Evolutionary conservation across 2,329 filamentous ascomycete genomes (phyloP), one percentile per base, ranked within the genome.

Genomic region (Ophiostoma ips): DNA sequence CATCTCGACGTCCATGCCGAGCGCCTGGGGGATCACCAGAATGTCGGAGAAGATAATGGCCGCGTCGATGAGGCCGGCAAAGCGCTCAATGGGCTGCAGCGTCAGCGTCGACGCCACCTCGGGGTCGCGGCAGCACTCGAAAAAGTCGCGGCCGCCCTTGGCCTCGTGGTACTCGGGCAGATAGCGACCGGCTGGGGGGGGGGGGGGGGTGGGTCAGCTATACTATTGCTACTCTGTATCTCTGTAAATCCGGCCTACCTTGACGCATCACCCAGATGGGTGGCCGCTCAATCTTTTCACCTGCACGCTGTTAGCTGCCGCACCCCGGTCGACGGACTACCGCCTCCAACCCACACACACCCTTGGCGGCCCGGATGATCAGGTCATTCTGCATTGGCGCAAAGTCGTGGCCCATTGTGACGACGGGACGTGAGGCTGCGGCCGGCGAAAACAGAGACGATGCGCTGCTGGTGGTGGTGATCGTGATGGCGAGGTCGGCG

Each of bases 181-280:
- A 66, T 98, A 98, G 60, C 92, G 84, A 53, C 92, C 92, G 62
- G 92, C 92, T 95, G 48, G 5, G 28, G 31, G 6, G 2, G 12
- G 13, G 48, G 2, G 31, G 31, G 6, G 2, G 16, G 21, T 43
- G 10, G 28, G 13, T n/a, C 3, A 10, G 15, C 7, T 24, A 9
- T 8, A 21, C 10, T 40, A 5, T 28, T 19, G 15, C 12, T 40
- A 9, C 5, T 21, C 2, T 28, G 21, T 6, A 7, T n/a, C n/a
- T 37, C 12, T 19, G 3, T 8, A 38, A 12, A 41, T 5, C 6
- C 13, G n/a, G 21, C 40, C 24, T 72, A 90, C 88, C 88, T 80
- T 98, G 92, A 68, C 92, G 85, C 92, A 98, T 98, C 64, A 98
- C 88, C 92, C 92, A 98, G 73, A 94, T 87, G 52, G 92, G 92